Base-by-base conservation (phyloP, 208 protist species). In the Balamuthia mandrillaris region DNA sequence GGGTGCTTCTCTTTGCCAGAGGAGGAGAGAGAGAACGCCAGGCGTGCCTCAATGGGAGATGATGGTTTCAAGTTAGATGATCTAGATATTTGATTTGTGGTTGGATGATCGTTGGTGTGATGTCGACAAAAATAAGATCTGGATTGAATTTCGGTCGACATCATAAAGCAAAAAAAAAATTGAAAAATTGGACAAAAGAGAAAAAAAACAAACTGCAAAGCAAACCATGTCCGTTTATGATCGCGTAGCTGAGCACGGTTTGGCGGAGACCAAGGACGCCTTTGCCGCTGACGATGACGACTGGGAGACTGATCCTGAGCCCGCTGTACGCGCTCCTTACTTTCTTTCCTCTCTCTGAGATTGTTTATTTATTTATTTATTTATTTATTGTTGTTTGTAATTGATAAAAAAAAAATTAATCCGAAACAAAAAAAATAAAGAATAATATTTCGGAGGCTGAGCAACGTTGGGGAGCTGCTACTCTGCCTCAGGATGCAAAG, bases 241-340 rank as follows among this genome's bases (percentile, higher is more conserved):
- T 16, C 24, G 66, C 33, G 54, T 33, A n/a, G 42, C 47, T 27
- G 66, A 75, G 66, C 66, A 75, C 66, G 66, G 66, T 52, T 39
- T 45, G 3, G 42, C 66, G 21, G 66, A 75, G 24, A 21, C 24
- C 41, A 9, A n/a, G 14, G 18, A 52, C 41, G 42, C 7, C 14
- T n/a, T n/a, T n/a, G 35, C 5, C 2, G 42, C 16, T 1, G 66
- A 75, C 1, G 66, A 75, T 16, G 66, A 75, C 16, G 66, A 75
- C 66, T 75, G 66, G 66, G 66, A 75, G n/a, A 75, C 66, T 4
- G 66, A 75, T 52, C 66, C 66, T 33, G 66, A 65, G 16, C 58
- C 58, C 21, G 58, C 58, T n/a, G 58, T 65, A 65, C 21, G 58
- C 29, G 7, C 58, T 33, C 58, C 33, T 21, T n/a, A 6, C 58